Evolutionary conservation across 2,329 filamentous ascomycete species (phyloP), one percentile per base, ranked within the genome.

Genomic region (Exophiala mesophila): DNA sequence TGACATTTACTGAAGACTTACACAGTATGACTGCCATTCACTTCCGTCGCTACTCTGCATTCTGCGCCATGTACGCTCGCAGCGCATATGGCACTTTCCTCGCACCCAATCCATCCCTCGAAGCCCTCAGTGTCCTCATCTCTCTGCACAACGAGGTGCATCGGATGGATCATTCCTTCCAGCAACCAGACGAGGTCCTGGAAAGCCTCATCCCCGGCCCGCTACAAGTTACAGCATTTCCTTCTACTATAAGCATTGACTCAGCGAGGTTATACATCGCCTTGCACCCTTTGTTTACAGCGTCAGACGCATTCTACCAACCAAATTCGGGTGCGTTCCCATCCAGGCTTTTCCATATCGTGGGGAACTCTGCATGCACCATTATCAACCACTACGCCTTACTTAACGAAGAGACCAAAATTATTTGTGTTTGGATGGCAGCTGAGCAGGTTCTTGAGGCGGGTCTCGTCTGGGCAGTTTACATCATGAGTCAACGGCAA

Each of bases 221-320:
- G 9, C 16, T 46, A 7, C 38, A 42, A 20, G 32, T 46, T 7
- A 18, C 12, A 4, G 37, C 29, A 17, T 3, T 18, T 7, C 20
- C 18, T 16, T 34, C 39, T 12, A 18, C 19, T 5, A 39, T 46
- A 12, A 39, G 34, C 17, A 12, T 42, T n/a, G 8, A 30, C 5
- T 46, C 44, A 6, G 44, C 44, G 28, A 36, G 8, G n/a, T 34
- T 46, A 15, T 46, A 46, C 23, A n/a, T 36, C 9, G 39, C 44
- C 21, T 18, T 46, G 17, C 39, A 42, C 31, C 34, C 39, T 5
- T 26, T 38, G 8, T 29, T 41, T 5, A 46, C 39, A 15, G 15
- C 33, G 6, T 17, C 21, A 23, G 43, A 45, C 24, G 29, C 7
- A n/a, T 26, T 29, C 4, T n/a, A 20, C n/a, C 15, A 18, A 28